Base-by-base conservation (phyloP, 1,139 yeast species). In the Debaryomyces sp. region DNA sequence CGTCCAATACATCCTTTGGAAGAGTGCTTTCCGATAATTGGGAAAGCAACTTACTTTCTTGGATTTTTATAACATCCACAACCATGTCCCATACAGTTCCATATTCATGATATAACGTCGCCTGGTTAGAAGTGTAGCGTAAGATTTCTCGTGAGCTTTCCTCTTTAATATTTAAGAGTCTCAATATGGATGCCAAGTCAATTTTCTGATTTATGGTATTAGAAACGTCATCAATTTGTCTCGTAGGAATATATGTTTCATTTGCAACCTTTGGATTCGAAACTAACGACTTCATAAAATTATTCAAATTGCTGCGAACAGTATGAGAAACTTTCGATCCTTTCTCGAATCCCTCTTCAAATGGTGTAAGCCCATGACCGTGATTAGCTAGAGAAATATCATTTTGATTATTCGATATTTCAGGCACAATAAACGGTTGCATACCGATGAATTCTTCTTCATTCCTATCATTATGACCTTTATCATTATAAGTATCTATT, bases 81-180 rank as follows among this genome's bases (percentile, higher is more conserved):
- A 70, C 56, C 43, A 77, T 81, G 17, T 64, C 62, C 78, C 85
- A 76, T 3, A 69, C 59, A 0, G 64, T 49, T 1, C 64, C 59
- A 49, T 59, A 62, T 33, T 66, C 63, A 47, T 72, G 77, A 53
- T 56, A 73, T 0, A 52, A 43, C 4, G 70, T 60, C 0, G 79
- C 69, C 41, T 56, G 53, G 10, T 50, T 53, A 0, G 78, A 69
- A 0, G 73, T 53, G 15, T 57, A 53, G 2, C 56, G 51, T 3
- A 63, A 56, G 37, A 70, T 53, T 41, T 64, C 71, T 8, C 58
- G 55, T 30, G 71, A 58, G 0, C 73, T 77, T 26, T 64, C 67
- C 5, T 59, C 56, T 48, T 67, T 70, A 40, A 61, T 66, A 29
- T 64, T 61, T 21, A 76, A 50, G 24, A 69, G 62, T 2, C 61